Conservation (phyloP, 139 green algal genomes). For the Axilococcus clingmanii region DNA sequence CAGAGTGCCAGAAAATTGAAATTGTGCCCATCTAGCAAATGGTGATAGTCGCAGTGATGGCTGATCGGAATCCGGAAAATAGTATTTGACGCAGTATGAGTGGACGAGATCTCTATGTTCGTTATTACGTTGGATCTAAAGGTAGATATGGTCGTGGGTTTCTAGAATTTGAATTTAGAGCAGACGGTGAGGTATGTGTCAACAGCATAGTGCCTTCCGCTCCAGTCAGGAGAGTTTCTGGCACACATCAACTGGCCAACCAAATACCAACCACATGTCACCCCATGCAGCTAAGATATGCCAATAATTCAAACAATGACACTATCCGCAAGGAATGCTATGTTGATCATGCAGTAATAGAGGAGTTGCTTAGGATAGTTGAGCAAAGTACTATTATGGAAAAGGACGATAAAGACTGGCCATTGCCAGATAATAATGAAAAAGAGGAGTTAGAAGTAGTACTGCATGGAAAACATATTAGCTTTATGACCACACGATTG, state of each 20-base stretch:
- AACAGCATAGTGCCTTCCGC: too few relatives aligned
- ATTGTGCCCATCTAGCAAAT: too few relatives aligned
- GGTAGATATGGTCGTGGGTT: slow-evolving; percentile 96
- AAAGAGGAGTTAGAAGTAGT: slow-evolving; percentile 95
- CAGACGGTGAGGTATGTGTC: too few relatives aligned
- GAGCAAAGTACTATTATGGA: slow-evolving; percentile 89
- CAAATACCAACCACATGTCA: too few relatives aligned
- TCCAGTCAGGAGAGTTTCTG: too few relatives aligned
- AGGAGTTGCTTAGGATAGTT: slow-evolving; percentile 86
- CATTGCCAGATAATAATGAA: slow-evolving; percentile 77
- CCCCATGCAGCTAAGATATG: slow-evolving; percentile 90
- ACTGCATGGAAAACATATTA: slow-evolving; percentile 85
- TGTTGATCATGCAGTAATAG: slow-evolving; percentile 60
- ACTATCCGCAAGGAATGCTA: slow-evolving; percentile 82
- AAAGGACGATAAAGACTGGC: slow-evolving; percentile 95
- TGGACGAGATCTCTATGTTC: slow-evolving; percentile 78
- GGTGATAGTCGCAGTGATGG: too few relatives aligned
- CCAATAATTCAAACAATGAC: slow-evolving; percentile 97
- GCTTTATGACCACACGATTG: slow-evolving; percentile 94
- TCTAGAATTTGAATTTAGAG: slow-evolving; percentile 92
- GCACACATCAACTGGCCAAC: too few relatives aligned
- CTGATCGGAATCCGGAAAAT: too few relatives aligned
- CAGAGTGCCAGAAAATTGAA: too few relatives aligned
- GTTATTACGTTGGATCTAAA: slow-evolving; percentile 90
- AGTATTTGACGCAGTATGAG: not conserved